phyloP scores from a whole-genome alignment of 306 rosid genomes.

The Oemleria cerasiformis region DNA sequence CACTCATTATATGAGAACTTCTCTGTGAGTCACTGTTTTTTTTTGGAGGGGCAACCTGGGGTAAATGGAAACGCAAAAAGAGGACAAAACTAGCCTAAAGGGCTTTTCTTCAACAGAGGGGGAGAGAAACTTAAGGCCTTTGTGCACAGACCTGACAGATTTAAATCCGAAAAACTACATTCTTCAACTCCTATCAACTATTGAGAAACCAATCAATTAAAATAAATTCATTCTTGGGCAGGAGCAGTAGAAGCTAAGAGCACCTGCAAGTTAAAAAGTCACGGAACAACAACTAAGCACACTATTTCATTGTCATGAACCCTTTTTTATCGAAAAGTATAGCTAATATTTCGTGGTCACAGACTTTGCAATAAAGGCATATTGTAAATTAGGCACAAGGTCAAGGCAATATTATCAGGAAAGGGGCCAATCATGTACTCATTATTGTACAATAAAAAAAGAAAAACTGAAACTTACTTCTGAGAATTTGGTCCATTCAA shows the following conservation, averaged over 20 bases:
- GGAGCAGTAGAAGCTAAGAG: background rate
- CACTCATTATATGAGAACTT: background rate
- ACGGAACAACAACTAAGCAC: background rate
- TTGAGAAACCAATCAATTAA: background rate
- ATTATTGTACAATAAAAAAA: constrained; percentile 5
- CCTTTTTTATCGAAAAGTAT: background rate
- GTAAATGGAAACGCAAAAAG: background rate
- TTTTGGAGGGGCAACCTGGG: background rate
- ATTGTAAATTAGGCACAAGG: background rate
- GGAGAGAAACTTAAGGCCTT: background rate
- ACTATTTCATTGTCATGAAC: background rate
- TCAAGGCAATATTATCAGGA: background rate
- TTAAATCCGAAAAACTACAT: background rate
- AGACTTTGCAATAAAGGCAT: background rate
- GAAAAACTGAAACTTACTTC: constrained; percentile 50
- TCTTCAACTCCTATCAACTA: background rate
- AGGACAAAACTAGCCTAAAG: background rate
- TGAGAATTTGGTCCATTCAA: constrained; percentile 45
- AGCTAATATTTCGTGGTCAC: background rate
- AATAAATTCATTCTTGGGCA: background rate
- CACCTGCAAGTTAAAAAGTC: background rate
- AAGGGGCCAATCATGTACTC: background rate
- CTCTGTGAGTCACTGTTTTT: background rate
- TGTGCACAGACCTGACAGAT: background rate
- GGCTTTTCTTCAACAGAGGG: background rate